Conservation (phyloP, 257 asterid genomes). For the Scutellaria barbata region DNA sequence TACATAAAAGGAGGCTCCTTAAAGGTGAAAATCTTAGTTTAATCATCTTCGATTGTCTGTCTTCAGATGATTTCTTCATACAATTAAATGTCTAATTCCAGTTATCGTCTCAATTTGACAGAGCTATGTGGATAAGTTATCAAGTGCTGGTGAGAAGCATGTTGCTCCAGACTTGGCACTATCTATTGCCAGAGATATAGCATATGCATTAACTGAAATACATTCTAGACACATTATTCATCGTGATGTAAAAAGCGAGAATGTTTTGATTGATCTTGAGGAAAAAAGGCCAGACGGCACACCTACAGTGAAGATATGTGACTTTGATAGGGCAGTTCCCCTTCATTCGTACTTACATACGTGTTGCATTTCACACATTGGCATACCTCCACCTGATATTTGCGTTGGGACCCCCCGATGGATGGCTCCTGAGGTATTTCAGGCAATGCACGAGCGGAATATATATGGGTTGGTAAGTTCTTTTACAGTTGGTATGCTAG, state of each 20-base stretch:
- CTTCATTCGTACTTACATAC: slow-evolving; percentile 75
- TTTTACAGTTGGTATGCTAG: not conserved
- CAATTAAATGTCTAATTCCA: not conserved
- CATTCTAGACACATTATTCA: slow-evolving; percentile 82
- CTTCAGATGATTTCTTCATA: slow-evolving; percentile 47
- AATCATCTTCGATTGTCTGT: not conserved
- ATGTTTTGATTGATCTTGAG: slow-evolving; percentile 79
- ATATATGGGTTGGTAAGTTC: slow-evolving; percentile 49
- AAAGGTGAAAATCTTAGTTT: slow-evolving; percentile 55
- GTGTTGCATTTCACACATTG: slow-evolving; percentile 89
- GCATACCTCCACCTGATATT: slow-evolving; percentile 79
- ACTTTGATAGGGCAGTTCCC: slow-evolving; percentile 88
- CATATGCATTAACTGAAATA: slow-evolving; percentile 71
- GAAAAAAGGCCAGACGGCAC: slow-evolving; percentile 67
- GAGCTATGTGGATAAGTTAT: slow-evolving; percentile 69
- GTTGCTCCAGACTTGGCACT: slow-evolving; percentile 58
- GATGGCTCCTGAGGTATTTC: slow-evolving; percentile 92
- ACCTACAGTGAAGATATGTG: slow-evolving; percentile 85
- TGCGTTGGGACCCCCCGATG: slow-evolving; percentile 98
- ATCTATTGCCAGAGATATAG: slow-evolving; percentile 75
- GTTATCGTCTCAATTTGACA: slow-evolving; percentile 38
- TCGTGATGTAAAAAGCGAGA: slow-evolving; percentile 91
- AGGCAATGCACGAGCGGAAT: slow-evolving; percentile 36
- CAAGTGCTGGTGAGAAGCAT: slow-evolving; percentile 57
- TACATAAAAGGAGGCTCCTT: slow-evolving; percentile 89